Evolutionary conservation across 1,284 basidiomycete species (phyloP), one percentile per base, ranked within the genome.

Genomic region (Entoloma clypeatum): DNA sequence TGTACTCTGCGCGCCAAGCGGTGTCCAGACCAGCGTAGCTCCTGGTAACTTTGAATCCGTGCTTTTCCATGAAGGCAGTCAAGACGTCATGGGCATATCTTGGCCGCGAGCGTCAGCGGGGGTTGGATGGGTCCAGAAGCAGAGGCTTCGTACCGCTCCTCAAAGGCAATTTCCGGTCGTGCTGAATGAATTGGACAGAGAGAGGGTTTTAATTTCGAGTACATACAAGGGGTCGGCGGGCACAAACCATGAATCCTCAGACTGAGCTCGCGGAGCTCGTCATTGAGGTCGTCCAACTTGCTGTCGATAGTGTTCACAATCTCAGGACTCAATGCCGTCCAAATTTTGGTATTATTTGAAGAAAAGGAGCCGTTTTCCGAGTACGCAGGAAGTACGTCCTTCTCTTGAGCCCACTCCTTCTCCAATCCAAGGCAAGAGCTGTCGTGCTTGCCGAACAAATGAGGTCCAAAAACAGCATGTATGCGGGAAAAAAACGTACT

Each of bases 1-100:
- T 68, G 59, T 77, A 91, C 42, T 79, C 77, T 0, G 86, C 90
- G 43, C 72, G 66, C 77, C 86, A 92, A 2, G 88, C 90, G 3
- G 89, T 92, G 21, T 76, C 63, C n/a, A 88, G 68, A 8, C 72
- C 73, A 27, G 80, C 68, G 51, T 84, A 79, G 49, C 78, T 72
- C 36, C 63, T 65, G 6, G 75, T 79, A 19, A 88, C 79, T 13
- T 63, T 58, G 58, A 85, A 89, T 3, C 79, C 79, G 41, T 83
- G 71, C 29, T 63, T 61, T 40, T 65, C 62, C 69, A 85, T 76
- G 55, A 77, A 83, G 10, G 62, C 51, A 0, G 76, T 73, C 39
- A 84, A 56, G 13, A 63, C 54, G 44, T 79, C 74, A 47, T 82
- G 78, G 18, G 82, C 79, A 57, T 73, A 70, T 42, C 79, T 81